Percentiles rank a stretch among this genome's conserved stretches.
Evolutionary conservation across 1,284 basidiomycete genomes (phyloP).

Genomic region (Macrocystidia cucumis): DNA sequence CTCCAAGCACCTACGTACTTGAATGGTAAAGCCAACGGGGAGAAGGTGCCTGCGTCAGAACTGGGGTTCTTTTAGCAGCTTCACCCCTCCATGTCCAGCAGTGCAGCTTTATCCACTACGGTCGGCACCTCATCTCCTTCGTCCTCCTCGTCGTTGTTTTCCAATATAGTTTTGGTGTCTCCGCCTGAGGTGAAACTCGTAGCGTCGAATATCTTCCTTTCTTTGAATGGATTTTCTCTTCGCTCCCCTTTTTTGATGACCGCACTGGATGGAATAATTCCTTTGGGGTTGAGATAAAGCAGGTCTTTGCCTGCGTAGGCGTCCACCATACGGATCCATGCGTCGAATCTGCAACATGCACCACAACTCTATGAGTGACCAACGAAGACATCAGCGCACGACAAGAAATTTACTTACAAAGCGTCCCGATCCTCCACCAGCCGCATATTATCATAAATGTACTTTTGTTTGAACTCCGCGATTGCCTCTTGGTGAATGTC

Average conservation of each 20-base stretch:
- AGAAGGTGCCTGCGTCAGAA: no score
- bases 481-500: slow-evolving; percentile 57
- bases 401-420: slow-evolving; percentile 49
- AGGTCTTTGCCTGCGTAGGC: slow-evolving; percentile 64
- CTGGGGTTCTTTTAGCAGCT: no score
- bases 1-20: no score
- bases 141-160: slow-evolving; percentile 42
- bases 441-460: slow-evolving; percentile 82
- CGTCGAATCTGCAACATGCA: slow-evolving; percentile 68
- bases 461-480: slow-evolving; percentile 73
- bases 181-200: slow-evolving; percentile 40
- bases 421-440: slow-evolving; percentile 74
- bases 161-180: slow-evolving; percentile 26
- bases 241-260: slow-evolving; percentile 54
- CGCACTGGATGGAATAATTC: slow-evolving; percentile 60
- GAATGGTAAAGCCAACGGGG: no score
- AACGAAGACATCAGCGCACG: slow-evolving; percentile 7
- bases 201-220: slow-evolving; percentile 56
- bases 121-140: slow-evolving; percentile 49
- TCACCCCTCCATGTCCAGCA: slow-evolving; percentile 70
- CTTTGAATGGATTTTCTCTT: slow-evolving; percentile 57
- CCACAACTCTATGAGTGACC: no score
- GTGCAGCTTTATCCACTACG: slow-evolving; percentile 40
- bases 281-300: slow-evolving; percentile 63
- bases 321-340: slow-evolving; percentile 67